These are phyloP conservation scores for Vitis labrusca DNA, from an alignment of 164 flowering plant species.

Conservation along the genomic window DNA sequence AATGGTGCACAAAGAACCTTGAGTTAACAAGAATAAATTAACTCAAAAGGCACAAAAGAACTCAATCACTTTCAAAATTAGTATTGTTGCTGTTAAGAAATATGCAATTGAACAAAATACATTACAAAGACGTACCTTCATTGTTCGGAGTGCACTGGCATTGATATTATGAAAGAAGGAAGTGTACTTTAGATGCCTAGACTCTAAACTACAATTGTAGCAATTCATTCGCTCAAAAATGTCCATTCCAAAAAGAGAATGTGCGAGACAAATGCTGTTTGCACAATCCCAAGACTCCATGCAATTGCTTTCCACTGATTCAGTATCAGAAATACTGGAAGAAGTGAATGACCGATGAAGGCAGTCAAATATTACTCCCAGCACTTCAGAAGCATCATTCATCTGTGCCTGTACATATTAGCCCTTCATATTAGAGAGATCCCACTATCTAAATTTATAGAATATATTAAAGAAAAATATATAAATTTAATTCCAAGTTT, in stretches of 20 bases:
- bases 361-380: constrained; percentile 90
- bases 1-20: constrained; percentile 6
- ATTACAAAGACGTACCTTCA: constrained; percentile 58
- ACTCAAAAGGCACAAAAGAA: neutral
- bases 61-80: neutral
- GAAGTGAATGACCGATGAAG: constrained; percentile 73
- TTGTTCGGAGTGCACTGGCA: constrained; percentile 89
- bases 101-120: neutral
- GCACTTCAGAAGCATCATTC: constrained; percentile 99
- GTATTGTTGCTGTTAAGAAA: neutral
- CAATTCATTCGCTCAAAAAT: constrained; percentile 89
- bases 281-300: constrained; percentile 82
- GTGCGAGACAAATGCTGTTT: constrained; percentile 69
- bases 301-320: constrained; percentile 56
- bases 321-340: constrained; percentile 45
- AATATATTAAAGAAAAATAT: too few relatives aligned
- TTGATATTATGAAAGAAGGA: constrained; percentile 92
- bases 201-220: constrained; percentile 70
- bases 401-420: constrained; percentile 72
- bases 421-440: too few relatives aligned
- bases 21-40: neutral
- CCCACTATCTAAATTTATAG: neutral
- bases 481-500: too few relatives aligned
- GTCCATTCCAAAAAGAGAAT: constrained; percentile 90
- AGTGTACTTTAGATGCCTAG: constrained; percentile 86